Base-by-base conservation (phyloP, 495 filamentous ascomycete genomes). In the Tuber microsphaerosporum region DNA sequence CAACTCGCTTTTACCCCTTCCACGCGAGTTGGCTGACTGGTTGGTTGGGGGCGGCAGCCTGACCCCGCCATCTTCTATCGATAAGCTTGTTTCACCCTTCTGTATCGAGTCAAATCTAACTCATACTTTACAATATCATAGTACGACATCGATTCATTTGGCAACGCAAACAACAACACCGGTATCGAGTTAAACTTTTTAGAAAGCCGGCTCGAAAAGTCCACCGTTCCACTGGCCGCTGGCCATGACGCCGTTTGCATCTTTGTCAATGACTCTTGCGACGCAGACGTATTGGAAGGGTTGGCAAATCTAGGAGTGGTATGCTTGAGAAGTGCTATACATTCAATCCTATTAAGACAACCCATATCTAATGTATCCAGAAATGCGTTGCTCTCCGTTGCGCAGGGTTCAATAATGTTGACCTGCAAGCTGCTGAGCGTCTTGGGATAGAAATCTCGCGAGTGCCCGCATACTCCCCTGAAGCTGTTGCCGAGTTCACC, bases 401-500 rank as follows among this genome's bases (percentile, higher is more conserved):
- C 83, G 90, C 90, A 0, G 90, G 91, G 46, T 91, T 86, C 85
- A 92, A 92, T 82, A 90, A 91, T 81, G 86, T 92, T 75, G 88
- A 92, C 80, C 86, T 92, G 20, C 46, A 65, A 12, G 82, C 84
- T 0, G 91, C 91, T 76, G 85, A 88, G 76, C 77, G 79, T 37
- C 85, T 90, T 5, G 87, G 88, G 61, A 80, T 92, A 81, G 88
- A 90, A 81, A 89, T 92, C 71, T 89, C 89, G 75, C 88, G 88
- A 73, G 90, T 92, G 34, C 90, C 90, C 0, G 85, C 90, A 1
- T 92, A 92, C 83, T 89, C 88, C 6, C 91, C 91, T 75, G 90
- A 92, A 79, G 89, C 90, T 6, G 91, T 92, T 5, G 91, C 91
- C 77, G 91, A 92, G 84, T 92, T 91, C 80, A 87, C 90, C 31